Evolutionary conservation across 163 green algal genomes (phyloP).

Genomic region (Chlamydomonas reinhardtii): DNA sequence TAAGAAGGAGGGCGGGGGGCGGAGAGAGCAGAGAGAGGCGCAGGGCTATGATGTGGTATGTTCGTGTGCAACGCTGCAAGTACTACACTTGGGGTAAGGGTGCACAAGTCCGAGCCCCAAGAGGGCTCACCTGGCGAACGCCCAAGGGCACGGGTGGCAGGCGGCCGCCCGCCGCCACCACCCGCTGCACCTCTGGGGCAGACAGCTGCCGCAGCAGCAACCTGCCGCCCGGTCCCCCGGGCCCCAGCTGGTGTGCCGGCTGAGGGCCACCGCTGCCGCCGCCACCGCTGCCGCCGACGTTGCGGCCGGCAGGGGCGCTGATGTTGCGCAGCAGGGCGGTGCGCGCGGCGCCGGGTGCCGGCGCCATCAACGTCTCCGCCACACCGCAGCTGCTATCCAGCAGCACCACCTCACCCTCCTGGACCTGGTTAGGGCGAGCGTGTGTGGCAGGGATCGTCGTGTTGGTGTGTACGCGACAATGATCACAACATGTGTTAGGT

Average conservation of each 20-base stretch:
- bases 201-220: constrained; percentile 27
- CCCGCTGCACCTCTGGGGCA: not conserved
- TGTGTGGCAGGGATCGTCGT: too few relatives aligned
- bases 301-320: not conserved
- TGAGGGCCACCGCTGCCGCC: too few relatives aligned
- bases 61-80: too few relatives aligned
- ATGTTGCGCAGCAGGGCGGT: not conserved
- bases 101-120: too few relatives aligned
- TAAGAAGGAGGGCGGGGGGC: not conserved
- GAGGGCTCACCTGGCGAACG: not conserved
- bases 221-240: not conserved
- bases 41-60: too few relatives aligned
- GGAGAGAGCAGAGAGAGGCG: too few relatives aligned
- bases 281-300: not conserved
- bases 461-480: too few relatives aligned
- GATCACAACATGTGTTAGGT: too few relatives aligned
- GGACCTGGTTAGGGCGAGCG: not conserved
- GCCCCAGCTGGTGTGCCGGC: too few relatives aligned
- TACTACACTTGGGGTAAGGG: not conserved
- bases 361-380: not conserved
- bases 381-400: constrained; percentile 23
- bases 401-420: constrained; percentile 61
- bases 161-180: not conserved
- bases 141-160: not conserved
- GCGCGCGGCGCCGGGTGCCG: not conserved